Base-by-base conservation (phyloP, 2,329 filamentous ascomycete species). In the Pseudogymnoascus verrucosus region DNA sequence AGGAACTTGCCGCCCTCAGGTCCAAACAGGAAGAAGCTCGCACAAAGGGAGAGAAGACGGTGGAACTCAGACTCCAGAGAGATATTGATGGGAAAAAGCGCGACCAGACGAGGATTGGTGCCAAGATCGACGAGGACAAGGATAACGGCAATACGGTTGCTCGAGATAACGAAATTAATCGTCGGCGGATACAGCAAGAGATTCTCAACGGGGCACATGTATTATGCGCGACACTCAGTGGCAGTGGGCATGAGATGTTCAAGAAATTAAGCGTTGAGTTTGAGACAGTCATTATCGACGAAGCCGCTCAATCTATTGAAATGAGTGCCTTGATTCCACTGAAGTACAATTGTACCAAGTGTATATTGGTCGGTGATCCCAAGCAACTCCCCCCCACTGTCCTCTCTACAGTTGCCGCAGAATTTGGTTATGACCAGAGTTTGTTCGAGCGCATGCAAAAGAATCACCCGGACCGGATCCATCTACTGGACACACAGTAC, bases 381-480 rank as follows among this genome's bases (percentile, higher is more conserved):
- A 98, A 99, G 75, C 95, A 99, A 76, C 79, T 99, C 68, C 95
- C 95, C 4, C 95, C 95, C 0, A 99, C 95, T 0, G 95, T 99
- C 7, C 84, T 99, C 64, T 98, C 95, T 2, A 91, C 95, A 73
- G 93, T 93, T 69, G 95, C 95, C 4, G 90, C 93, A 12, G 85
- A 87, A 39, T 98, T 93, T 75, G 92, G 95, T 68, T 99, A 98
- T 76, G 93, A 98, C 72, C 95, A 99, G 78, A 96, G 91, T 82
- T 80, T 99, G 76, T 99, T 99, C 78, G 95, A 98, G 62, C 89
- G 95, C 36, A 99, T 99, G 93, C 95, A 98, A 74, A 87, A 88
- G 71, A 97, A 97, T 67, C 88, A 93, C 70, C 90, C 91, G 0
- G 80, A 89, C 34, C 89, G 96, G 68, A 87, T 99, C 14, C 93